Conservation (phyloP, 1,284 basidiomycete genomes). For the Puccinia polysora region DNA sequence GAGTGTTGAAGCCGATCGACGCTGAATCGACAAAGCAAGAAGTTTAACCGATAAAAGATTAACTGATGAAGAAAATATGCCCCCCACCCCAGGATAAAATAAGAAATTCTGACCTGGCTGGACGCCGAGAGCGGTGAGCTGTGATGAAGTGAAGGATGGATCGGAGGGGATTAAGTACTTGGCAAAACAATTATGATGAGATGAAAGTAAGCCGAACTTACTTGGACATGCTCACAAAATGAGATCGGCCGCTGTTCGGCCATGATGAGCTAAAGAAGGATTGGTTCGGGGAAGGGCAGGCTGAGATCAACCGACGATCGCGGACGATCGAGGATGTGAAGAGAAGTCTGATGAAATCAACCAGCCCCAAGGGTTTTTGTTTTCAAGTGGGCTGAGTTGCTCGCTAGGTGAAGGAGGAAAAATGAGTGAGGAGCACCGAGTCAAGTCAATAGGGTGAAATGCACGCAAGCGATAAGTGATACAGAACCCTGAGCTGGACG, state of each 20-base stretch:
- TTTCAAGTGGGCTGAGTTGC: too few relatives aligned
- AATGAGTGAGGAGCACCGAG: too few relatives aligned
- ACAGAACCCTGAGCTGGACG: too few relatives aligned
- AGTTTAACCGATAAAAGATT: background rate
- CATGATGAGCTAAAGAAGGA: constrained; percentile 24
- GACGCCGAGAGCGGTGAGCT: constrained; percentile 91
- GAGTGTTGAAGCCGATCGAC: constrained; percentile 93
- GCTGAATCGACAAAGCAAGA: constrained; percentile 53
- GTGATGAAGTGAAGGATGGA: constrained; percentile 51
- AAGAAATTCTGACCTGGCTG: constrained; percentile 61
- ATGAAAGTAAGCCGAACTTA: constrained; percentile 44
- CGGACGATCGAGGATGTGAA: background rate
- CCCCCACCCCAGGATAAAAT: background rate
- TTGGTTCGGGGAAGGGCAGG: background rate
- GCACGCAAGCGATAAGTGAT: too few relatives aligned
- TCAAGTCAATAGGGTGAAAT: too few relatives aligned
- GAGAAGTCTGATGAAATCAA: too few relatives aligned
- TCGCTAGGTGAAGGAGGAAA: too few relatives aligned
- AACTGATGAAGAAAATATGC: background rate
- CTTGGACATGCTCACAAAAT: constrained; percentile 57
- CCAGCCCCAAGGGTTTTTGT: too few relatives aligned
- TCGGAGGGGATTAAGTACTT: background rate
- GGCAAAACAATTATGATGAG: background rate
- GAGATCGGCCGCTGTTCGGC: constrained; percentile 45
- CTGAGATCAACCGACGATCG: background rate